These are phyloP conservation scores for Oidiodendron maius DNA, from an alignment of 495 filamentous ascomycete genomes.

Conservation along the genomic window DNA sequence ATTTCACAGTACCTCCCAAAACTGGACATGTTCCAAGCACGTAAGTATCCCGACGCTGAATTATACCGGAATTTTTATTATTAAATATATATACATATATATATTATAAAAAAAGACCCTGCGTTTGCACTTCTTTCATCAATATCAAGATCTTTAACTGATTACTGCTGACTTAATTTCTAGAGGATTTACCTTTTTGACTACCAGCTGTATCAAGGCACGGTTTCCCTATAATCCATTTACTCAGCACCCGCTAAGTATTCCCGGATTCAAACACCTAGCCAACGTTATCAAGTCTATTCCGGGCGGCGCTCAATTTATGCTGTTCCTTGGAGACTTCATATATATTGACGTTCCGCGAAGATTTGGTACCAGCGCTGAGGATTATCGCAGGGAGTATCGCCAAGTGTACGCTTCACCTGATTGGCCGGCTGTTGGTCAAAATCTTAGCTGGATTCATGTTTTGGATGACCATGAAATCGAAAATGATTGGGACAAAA, in stretches of 20 bases:
- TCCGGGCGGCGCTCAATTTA: constrained; percentile 61
- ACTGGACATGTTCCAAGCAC: constrained; percentile 45
- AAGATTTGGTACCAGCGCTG: constrained; percentile 61
- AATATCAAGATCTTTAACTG: no score
- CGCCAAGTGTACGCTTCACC: constrained; percentile 90
- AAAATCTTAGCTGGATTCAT: constrained; percentile 89
- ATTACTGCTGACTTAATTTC: neutral
- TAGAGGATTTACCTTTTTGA: constrained; percentile 69
- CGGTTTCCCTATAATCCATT: constrained; percentile 82
- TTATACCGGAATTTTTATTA: no score
- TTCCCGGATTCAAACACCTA: constrained; percentile 71
- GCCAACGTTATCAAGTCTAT: constrained; percentile 56
- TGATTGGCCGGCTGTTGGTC: constrained; percentile 65
- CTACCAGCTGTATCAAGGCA: constrained; percentile 85
- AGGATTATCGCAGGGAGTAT: constrained; percentile 85
- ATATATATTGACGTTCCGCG: constrained; percentile 93
- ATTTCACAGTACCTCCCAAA: constrained; percentile 62
- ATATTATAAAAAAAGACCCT: no score
- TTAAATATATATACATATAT: no score
- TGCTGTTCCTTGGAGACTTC: constrained; percentile 98
- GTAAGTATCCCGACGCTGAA: neutral
- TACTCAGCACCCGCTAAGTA: constrained; percentile 65
- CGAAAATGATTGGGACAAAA: constrained; percentile 78
- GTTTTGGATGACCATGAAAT: constrained; percentile 97
- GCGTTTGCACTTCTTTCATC: no score